Evolutionary conservation across 306 rosid genomes (phyloP).

Genomic region (Casuarina glauca): DNA sequence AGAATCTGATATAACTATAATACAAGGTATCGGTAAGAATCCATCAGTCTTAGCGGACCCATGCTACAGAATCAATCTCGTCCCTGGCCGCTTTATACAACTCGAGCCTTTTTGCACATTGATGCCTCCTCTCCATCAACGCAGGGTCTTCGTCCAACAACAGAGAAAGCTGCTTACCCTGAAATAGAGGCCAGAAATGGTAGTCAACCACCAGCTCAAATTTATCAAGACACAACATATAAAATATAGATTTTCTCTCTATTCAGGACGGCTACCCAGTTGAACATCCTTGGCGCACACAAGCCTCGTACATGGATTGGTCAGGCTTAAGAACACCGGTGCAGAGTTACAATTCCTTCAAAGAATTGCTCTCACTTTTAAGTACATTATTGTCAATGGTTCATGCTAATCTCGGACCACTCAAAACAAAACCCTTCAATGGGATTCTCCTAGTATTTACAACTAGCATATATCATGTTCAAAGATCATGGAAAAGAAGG

Average conservation of each 20-base stretch:
- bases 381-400: no score
- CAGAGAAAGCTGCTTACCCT: slow-evolving; percentile 71
- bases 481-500: not conserved
- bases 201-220: not conserved
- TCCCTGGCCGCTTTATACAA: slow-evolving; percentile 95
- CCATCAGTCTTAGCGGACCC: slow-evolving; percentile 57
- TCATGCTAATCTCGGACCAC: not conserved
- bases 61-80: slow-evolving; percentile 87
- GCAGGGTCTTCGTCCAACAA: slow-evolving; percentile 93
- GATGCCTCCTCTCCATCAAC: slow-evolving; percentile 89
- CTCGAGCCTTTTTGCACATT: slow-evolving; percentile 84
- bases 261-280: no score
- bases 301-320: no score
- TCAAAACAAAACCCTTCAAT: not conserved
- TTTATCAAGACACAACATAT: not conserved
- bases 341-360: no score
- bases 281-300: not conserved
- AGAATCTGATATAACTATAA: slow-evolving; percentile 17
- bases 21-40: slow-evolving; percentile 12
- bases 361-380: no score
- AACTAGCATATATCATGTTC: not conserved
- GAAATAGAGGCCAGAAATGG: slow-evolving; percentile 11
- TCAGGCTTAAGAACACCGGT: no score
- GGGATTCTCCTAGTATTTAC: not conserved
- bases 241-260: no score